Percentiles rank a stretch among this genome's conserved stretches.
Conservation (phyloP, 768 basidiomycete species). For the Mycena haematopus region DNA sequence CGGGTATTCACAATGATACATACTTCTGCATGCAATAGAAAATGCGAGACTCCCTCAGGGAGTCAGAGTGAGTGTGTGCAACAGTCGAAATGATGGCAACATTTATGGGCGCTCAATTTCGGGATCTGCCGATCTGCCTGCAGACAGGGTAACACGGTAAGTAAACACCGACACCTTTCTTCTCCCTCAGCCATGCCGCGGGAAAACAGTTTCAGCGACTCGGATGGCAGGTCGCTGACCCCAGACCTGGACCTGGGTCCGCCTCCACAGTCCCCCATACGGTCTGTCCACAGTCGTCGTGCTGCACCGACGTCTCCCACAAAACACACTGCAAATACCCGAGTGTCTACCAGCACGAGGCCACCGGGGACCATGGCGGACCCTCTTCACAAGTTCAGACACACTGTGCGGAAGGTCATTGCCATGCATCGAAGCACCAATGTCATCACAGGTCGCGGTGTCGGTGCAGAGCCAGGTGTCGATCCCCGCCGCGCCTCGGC, state of each 20-base stretch:
- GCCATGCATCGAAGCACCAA: conserved; percentile 49
- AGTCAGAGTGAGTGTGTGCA: not conserved
- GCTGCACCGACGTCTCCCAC: conserved; percentile 26
- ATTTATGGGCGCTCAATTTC: conserved; percentile 20
- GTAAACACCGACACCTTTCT: not conserved
- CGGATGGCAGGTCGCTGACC: conserved; percentile 68
- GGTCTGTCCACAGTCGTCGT: no score
- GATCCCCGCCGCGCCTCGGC: conserved; percentile 60
- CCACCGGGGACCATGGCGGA: conserved; percentile 27
- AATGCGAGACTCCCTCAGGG: no score
- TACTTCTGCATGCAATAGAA: no score
- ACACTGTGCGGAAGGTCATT: conserved; percentile 51
- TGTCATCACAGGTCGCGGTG: conserved; percentile 35
- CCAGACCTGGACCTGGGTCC: conserved; percentile 59
- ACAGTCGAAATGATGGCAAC: conserved; percentile 7
- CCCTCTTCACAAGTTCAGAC: conserved; percentile 47
- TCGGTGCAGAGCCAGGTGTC: conserved; percentile 70
- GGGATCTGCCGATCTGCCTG: not conserved
- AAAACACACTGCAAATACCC: conserved; percentile 27
- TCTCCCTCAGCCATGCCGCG: conserved; percentile 53
- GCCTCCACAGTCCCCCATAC: conserved; percentile 28
- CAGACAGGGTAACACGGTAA: conserved; percentile 14
- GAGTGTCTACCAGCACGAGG: conserved; percentile 24
- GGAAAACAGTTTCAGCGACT: conserved; percentile 72
- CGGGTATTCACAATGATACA: no score